These are phyloP conservation scores for Apiospora hydei DNA, from an alignment of 2,329 filamentous ascomycete genomes.

Conservation along the genomic window DNA sequence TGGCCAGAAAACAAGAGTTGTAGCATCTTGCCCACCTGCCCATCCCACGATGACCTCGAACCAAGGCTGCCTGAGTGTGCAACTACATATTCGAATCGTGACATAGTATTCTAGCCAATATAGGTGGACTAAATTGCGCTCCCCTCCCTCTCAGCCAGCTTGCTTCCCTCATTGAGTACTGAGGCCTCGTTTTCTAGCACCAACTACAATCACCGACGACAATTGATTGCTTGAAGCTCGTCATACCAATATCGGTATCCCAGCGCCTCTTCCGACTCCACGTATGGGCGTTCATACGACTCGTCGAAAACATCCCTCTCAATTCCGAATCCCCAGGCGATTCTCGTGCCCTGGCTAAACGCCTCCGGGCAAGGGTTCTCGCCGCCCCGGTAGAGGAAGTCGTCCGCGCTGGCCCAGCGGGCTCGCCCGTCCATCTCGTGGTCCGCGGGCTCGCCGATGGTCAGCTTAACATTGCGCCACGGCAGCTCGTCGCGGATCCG, in stretches of 20 bases:
- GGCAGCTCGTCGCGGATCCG: slow-evolving; percentile 33
- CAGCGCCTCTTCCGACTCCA: background rate
- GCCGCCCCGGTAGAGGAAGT: slow-evolving; percentile 37
- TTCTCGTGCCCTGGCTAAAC: background rate
- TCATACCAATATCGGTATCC: background rate
- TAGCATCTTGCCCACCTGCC: too few species aligned
- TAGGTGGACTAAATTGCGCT: too few species aligned
- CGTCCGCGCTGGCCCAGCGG: slow-evolving; percentile 27
- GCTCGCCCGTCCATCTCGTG: background rate
- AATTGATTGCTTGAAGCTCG: background rate
- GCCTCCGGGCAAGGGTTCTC: slow-evolving; percentile 32
- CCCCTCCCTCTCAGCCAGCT: too few species aligned
- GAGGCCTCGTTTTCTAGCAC: too few species aligned
- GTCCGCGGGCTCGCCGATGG: background rate
- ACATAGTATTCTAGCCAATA: too few species aligned
- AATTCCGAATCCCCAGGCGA: background rate
- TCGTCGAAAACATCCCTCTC: background rate
- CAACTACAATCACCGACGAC: background rate
- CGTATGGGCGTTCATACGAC: background rate
- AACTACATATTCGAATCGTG: too few species aligned
- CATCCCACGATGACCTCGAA: too few species aligned
- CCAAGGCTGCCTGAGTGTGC: too few species aligned
- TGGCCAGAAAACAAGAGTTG: too few species aligned
- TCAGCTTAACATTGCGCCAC: slow-evolving; percentile 29
- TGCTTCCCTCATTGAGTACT: too few species aligned